Base-by-base conservation (phyloP, 805 yeast species). In the Candida ponderosae region DNA sequence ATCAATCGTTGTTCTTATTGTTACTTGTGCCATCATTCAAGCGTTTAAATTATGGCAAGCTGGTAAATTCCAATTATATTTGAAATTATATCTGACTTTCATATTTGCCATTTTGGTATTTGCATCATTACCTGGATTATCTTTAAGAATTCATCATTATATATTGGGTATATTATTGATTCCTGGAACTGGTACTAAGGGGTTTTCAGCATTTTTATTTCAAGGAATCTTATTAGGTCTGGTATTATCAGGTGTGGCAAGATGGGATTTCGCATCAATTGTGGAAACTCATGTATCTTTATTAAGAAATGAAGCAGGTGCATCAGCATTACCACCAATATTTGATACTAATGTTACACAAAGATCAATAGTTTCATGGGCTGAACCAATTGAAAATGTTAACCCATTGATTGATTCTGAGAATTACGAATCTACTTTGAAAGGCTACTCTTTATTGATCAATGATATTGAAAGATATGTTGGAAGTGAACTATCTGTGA, bases 201-300 rank as follows among this genome's bases (percentile, higher is more conserved):
- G 93, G 0, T 53, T 73, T 30, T 67, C 84, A 0, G 88, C 89
- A 0, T 65, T 82, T 46, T 48, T 81, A 8, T 81, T 85, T 52
- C 96, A 89, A 54, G 97, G 97, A 2, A 72, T 90, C 1, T 62
- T 90, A 18, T 55, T 86, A 1, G 98, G 97, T 0, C 63, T 90
- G 32, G 69, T 83, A 35, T 66, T 88, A 6, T 81, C 89, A 18
- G 98, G 98, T 0, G 77, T 86, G 2, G 76, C 94, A 0, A 66
- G 94, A 39, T 90, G 98, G 98, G 97, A 93, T 39, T 79, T 83
- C 50, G 97, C 94, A 3, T 79, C 96, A 13, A 76, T 90, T 39
- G 77, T 84, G 2, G 96, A 90, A 52, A 85, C 96, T 0, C 72
- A 72, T 19, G 60, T 68, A 5, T 70, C 84, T 3, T 56, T 89